Base-by-base conservation (phyloP, 768 basidiomycete genomes). In the Hygrophoropsis aurantiaca region DNA sequence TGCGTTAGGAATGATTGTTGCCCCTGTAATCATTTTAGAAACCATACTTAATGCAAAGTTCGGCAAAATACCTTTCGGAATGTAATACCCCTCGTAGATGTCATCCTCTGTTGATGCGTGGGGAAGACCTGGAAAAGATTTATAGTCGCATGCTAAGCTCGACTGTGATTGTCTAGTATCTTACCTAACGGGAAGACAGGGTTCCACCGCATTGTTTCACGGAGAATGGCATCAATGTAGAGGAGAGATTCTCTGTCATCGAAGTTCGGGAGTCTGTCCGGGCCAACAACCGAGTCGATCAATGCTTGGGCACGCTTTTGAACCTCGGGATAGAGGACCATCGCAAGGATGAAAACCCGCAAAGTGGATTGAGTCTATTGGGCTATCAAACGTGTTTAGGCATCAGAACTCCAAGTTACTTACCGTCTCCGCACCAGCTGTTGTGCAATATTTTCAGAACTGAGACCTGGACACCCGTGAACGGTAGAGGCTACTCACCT, bases 21-120 rank as follows among this genome's bases (percentile, higher is more conserved):
- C 52, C 2, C 58, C 58, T 59, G 47, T 16, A 5, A 36, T 16
- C 34, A 8, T 11, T 11, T 27, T 37, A 46, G 11, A 45, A 11
- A 42, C 21, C 5, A 20, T 24, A 4, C 11, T 37, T 5, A 15
- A 39, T 18, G 6, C 25, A 20, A 5, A 24, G 11, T 24, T 13
- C 19, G n/a, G n/a, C n/a, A n/a, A n/a, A 39, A 7, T 49, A 32
- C 63, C 69, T 37, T 71, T 70, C 1, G 73, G 74, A 18, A 77
- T 72, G 40, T 54, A 62, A 47, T 68, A 69, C 11, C 60, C 64
- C 11, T 56, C 43, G 30, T 58, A 61, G 19, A 53, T 32, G 34
- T 56, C 56, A 18, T 56, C 54, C 4, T 54, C 33, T 33, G 48
- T 38, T 10, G 16, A 38, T 4, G 44, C 37, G 40, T 48, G 44